Evolutionary conservation across 2,329 filamentous ascomycete species (phyloP).

Genomic region (Phialemoniopsis sp.): DNA sequence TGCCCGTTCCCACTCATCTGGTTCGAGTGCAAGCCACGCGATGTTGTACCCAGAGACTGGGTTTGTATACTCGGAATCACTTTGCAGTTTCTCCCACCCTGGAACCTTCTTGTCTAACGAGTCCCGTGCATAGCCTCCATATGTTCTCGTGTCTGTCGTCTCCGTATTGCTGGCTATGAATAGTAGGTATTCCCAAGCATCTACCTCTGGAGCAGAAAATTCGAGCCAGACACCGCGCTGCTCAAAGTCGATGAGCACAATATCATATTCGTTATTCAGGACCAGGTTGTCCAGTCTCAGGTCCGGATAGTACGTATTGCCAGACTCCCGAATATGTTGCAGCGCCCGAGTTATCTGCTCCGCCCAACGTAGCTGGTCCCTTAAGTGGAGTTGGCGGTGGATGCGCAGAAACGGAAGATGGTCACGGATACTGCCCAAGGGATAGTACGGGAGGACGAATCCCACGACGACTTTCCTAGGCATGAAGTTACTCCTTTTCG

Average conservation of each 20-base stretch:
- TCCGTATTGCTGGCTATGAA: conserved; percentile 44
- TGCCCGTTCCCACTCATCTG: conserved; percentile 49
- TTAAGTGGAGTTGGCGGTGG: conserved; percentile 33
- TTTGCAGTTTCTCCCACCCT: conserved; percentile 4
- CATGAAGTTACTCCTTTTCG: conserved; percentile 52
- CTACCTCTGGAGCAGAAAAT: conserved; percentile 57
- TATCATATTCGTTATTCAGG: conserved; percentile 38
- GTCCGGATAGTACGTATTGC: conserved; percentile 51
- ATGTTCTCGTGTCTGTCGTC: conserved; percentile 21
- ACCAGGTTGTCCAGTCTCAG: conserved; percentile 58
- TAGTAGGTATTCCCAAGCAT: conserved; percentile 54
- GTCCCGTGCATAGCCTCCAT: conserved; percentile 30
- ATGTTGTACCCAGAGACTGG: conserved; percentile 48
- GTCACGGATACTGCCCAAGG: conserved; percentile 51
- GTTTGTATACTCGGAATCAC: conserved; percentile 35
- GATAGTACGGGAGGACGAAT: conserved; percentile 51
- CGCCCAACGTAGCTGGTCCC: conserved; percentile 49
- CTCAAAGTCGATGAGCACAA: conserved; percentile 58
- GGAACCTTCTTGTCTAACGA: conserved; percentile 37
- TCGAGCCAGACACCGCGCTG: conserved; percentile 61
- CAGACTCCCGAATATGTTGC: conserved; percentile 40
- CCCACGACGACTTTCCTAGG: conserved; percentile 51
- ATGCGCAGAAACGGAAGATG: conserved; percentile 46
- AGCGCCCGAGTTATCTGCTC: conserved; percentile 47
- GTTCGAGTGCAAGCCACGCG: conserved; percentile 49